Base-by-base conservation (phyloP, 768 basidiomycete species). In the Naganishia friedmannii region DNA sequence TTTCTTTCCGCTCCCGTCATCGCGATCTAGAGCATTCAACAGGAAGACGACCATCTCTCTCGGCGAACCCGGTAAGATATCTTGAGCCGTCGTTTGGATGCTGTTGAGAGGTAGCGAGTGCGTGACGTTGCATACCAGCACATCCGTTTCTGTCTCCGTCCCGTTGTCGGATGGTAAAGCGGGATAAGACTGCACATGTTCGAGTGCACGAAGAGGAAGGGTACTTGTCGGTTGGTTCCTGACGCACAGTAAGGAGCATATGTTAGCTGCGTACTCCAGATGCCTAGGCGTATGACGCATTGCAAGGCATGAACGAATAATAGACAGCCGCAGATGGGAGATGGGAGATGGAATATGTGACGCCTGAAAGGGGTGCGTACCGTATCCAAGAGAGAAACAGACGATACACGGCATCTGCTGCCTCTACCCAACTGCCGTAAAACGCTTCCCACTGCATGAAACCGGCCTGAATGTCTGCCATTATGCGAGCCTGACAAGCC, bases 401-500 rank as follows among this genome's bases (percentile, higher is more conserved):
- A 26, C 42, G 37, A 63, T 63, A 63, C 26, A 63, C 39, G 26
- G 39, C 60, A 8, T 63, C 60, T 29, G 42, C 42, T 42, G 60
- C 60, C 10, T 45, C 23, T 23, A 26, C 39, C 60, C 60, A 63
- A 2, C 42, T 21, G 15, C 15, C 26, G 42, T 63, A 63, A 26
- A 63, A 37, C 60, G 7, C 46, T 23, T 45, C 23, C 60, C 60
- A 63, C 4, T 12, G 26, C 3, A 51, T 21, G 23, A 17, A 2
- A 3, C 23, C n/a, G 9, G 17, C 17, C 17, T 29, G 8, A 19
- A 7, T 3, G 32, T 37, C 2, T 19, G 15, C 1, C 15, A 17
- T n/a, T 28, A 13, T 5, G 3, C 39, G n/a, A 42, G 12, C 5
- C n/a, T 2, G 28, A 21, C 23, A 45, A 42, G 48, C 39, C 60